Base-by-base conservation (phyloP, 345 rosid genomes). In the Clausena lansium region DNA sequence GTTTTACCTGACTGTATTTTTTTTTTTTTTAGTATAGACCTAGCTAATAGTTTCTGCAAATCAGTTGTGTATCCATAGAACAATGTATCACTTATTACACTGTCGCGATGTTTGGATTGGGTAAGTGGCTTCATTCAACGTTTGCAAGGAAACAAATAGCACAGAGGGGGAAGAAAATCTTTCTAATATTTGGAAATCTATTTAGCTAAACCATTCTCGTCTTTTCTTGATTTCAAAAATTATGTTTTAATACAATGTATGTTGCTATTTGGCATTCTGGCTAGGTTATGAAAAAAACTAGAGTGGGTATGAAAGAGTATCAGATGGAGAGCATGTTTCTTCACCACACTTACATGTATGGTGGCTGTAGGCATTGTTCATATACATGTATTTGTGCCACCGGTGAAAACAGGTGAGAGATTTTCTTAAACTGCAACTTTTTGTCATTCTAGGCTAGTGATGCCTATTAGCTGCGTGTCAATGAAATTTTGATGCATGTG, bases 311-410 rank as follows among this genome's bases (percentile, higher is more conserved):
- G 95, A 91, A 83, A 84, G 98, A 95, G 80, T 95, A 95, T 88
- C 98, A 93, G 85, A 83, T 93, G 89, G 98, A 95, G 84, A 95
- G 98, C 87, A 86, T 88, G 85, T 95, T 95, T 89, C 89, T 92
- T 80, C 98, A 95, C 82, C 98, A 95, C 84, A 91, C 90, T 33
- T 93, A 93, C 82, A 91, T 93, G 95, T 92, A 91, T 63, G 98
- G 98, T 73, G 97, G 98, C 64, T 95, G 98, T 79, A 89, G 98
- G 88, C 97, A 92, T 80, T 92, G 97, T 85, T 93, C 98, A 32
- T 95, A 95, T 84, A 95, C 98, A 36, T 93, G 98, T 81, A 91
- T 95, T 22, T 95, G 98, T 82, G 98, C 98, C 63, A 93, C 98
- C 55, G 98, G 98, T 75, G 98, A 88, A 70, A 95, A 91, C 76